These are phyloP conservation scores for Nemania diffusa DNA, from an alignment of 2,329 filamentous ascomycete species.

Conservation along the genomic window DNA sequence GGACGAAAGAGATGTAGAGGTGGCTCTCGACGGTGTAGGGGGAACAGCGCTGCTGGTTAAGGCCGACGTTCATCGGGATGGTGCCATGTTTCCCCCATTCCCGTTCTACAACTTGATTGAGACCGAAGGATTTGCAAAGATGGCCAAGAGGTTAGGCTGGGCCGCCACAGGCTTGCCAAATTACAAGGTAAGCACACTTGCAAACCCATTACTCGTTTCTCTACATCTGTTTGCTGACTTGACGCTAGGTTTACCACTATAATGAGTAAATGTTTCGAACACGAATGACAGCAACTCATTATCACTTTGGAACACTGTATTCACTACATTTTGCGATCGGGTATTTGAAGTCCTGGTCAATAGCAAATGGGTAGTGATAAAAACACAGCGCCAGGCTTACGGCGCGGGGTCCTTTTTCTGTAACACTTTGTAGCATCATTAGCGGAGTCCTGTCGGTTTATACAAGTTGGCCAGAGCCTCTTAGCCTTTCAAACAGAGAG, in stretches of 20 bases:
- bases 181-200: constrained; percentile 79
- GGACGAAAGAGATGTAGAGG: constrained; percentile 68
- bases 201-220: neutral
- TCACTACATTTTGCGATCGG: constrained; percentile 25
- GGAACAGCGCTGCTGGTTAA: constrained; percentile 94
- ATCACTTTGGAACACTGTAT: constrained; percentile 39
- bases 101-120: constrained; percentile 97
- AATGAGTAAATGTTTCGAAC: constrained; percentile 71
- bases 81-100: constrained; percentile 98
- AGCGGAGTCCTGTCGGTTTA: constrained; percentile 19
- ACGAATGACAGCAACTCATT: constrained; percentile 33
- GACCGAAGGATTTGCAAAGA: constrained; percentile 97
- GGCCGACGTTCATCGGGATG: constrained; percentile 95
- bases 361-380: constrained; percentile 2
- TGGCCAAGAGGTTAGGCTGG: constrained; percentile 91
- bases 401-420: constrained; percentile 23
- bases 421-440: constrained; percentile 36
- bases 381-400: constrained; percentile 2
- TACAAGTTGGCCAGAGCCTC: neutral
- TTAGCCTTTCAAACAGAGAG: constrained; percentile 11
- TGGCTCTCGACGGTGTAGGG: constrained; percentile 90
- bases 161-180: constrained; percentile 89
- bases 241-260: constrained; percentile 81
- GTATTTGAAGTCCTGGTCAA: constrained; percentile 13
- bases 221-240: constrained; percentile 28